Percentiles rank a stretch among this genome's conserved stretches.
Conservation (phyloP, 192 early-diverging fungal genomes). For the Thamnidium elegans region DNA sequence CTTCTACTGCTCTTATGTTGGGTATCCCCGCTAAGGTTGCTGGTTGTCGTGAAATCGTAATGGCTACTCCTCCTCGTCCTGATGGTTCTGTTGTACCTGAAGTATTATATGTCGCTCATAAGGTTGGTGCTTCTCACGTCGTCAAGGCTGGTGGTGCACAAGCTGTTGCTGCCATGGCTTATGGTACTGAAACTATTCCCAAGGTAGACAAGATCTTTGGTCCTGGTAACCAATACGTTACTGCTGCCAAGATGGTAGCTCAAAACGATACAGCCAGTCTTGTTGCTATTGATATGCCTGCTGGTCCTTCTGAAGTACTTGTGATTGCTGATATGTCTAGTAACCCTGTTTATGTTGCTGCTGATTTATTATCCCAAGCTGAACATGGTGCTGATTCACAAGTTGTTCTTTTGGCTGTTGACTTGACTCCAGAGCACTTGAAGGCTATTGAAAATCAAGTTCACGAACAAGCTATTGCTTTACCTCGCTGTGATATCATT, state of each 20-base stretch:
- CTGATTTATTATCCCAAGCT: constrained; percentile 94
- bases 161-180: constrained; percentile 98
- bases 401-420: constrained; percentile 90
- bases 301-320: constrained; percentile 98
- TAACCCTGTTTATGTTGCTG: constrained; percentile 89
- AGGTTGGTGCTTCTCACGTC: constrained; percentile 91
- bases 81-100: constrained; percentile 93
- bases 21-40: constrained; percentile 97
- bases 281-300: constrained; percentile 98
- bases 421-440: constrained; percentile 61
- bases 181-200: constrained; percentile 91
- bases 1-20: constrained; percentile 94
- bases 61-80: constrained; percentile 90
- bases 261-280: constrained; percentile 93
- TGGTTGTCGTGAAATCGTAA: constrained; percentile 90
- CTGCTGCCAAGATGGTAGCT: constrained; percentile 96
- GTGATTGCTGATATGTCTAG: constrained; percentile 89
- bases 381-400: constrained; percentile 97
- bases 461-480: constrained; percentile 71
- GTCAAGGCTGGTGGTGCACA: constrained; percentile 96
- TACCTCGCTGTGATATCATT: constrained; percentile 90
- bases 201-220: constrained; percentile 99
- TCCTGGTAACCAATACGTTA: constrained; percentile 99
- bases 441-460: constrained; percentile 78
- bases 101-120: constrained; percentile 96